Conservation (phyloP, 2,329 filamentous ascomycete genomes). For the Talaromyces sp. region DNA sequence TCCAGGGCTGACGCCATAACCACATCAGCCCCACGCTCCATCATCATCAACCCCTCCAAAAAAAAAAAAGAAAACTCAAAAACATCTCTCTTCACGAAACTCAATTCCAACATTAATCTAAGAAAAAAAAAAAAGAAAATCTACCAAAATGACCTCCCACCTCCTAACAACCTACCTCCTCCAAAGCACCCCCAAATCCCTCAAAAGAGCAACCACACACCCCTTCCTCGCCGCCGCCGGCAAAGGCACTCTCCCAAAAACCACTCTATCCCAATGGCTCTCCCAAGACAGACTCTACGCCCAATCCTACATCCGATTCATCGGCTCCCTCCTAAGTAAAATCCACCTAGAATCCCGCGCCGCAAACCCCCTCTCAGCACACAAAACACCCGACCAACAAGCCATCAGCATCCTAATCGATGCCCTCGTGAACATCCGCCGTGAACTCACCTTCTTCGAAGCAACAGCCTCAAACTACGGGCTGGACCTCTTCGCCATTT, state of each 20-base stretch:
- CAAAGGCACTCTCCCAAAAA: constrained; percentile 60
- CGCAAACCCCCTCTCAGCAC: constrained; percentile 29
- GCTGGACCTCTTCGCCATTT: constrained; percentile 53
- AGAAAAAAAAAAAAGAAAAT: constrained; percentile 1
- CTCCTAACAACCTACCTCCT: constrained; percentile 63
- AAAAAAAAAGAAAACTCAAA: background rate
- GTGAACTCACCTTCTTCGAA: constrained; percentile 70
- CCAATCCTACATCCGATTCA: constrained; percentile 69
- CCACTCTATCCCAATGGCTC: constrained; percentile 66
- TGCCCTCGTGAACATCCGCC: constrained; percentile 66
- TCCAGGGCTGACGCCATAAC: constrained; percentile 26
- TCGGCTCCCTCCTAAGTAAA: constrained; percentile 65
- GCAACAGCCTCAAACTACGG: constrained; percentile 64
- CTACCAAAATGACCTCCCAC: constrained; percentile 30
- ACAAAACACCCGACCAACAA: constrained; percentile 51
- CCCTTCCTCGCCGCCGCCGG: constrained; percentile 69
- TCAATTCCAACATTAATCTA: background rate
- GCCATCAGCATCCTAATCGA: constrained; percentile 66
- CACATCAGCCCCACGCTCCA: constrained; percentile 14
- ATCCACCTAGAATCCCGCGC: constrained; percentile 53
- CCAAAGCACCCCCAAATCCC: constrained; percentile 49
- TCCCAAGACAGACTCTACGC: constrained; percentile 73
- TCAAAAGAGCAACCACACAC: constrained; percentile 63
- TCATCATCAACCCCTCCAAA: constrained; percentile 7
- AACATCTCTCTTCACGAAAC: background rate